These are phyloP conservation scores for Myxozyma vanderwaltii DNA, from an alignment of 805 yeast genomes.

Conservation along the genomic window DNA sequence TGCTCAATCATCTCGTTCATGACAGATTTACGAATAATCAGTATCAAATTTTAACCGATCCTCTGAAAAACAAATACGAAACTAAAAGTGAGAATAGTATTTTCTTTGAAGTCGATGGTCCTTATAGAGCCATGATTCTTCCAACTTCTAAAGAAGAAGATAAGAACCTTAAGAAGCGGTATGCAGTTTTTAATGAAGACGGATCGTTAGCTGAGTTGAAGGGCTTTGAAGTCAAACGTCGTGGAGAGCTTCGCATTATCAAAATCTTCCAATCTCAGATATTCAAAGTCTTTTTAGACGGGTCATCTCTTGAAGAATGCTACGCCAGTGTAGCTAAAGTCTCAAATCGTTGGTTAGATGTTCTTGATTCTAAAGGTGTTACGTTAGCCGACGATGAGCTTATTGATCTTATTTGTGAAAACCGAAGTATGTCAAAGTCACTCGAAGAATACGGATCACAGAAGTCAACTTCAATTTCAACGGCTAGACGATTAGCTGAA, in stretches of 20 bases:
- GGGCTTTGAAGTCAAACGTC: slow-evolving; percentile 93
- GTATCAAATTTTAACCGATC: slow-evolving; percentile 82
- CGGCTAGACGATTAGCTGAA: slow-evolving; percentile 91
- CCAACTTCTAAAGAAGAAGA: slow-evolving; percentile 99
- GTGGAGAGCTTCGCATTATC: slow-evolving; percentile 92
- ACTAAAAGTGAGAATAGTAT: slow-evolving; percentile 88
- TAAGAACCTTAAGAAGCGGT: slow-evolving; percentile 91
- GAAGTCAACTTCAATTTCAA: slow-evolving; percentile 93
- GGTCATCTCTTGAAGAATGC: slow-evolving; percentile 74
- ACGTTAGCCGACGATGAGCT: slow-evolving; percentile 92
- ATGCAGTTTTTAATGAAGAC: slow-evolving; percentile 95
- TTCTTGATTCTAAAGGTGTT: slow-evolving; percentile 80
- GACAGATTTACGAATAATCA: slow-evolving; percentile 90
- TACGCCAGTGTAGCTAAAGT: slow-evolving; percentile 87
- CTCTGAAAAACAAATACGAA: slow-evolving; percentile 65
- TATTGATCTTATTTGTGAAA: slow-evolving; percentile 92
- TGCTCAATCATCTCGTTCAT: slow-evolving; percentile 93
- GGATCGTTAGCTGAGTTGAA: slow-evolving; percentile 93
- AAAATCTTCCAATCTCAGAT: slow-evolving; percentile 95
- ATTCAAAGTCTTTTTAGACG: slow-evolving; percentile 87
- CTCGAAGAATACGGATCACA: slow-evolving; percentile 85
- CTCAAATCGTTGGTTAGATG: slow-evolving; percentile 95
- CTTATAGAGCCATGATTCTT: slow-evolving; percentile 93
- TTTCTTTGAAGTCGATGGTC: slow-evolving; percentile 98
- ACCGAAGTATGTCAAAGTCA: slow-evolving; percentile 91